Evolutionary conservation across 2,329 filamentous ascomycete genomes (phyloP).

Genomic region (Alternaria ethzedia): DNA sequence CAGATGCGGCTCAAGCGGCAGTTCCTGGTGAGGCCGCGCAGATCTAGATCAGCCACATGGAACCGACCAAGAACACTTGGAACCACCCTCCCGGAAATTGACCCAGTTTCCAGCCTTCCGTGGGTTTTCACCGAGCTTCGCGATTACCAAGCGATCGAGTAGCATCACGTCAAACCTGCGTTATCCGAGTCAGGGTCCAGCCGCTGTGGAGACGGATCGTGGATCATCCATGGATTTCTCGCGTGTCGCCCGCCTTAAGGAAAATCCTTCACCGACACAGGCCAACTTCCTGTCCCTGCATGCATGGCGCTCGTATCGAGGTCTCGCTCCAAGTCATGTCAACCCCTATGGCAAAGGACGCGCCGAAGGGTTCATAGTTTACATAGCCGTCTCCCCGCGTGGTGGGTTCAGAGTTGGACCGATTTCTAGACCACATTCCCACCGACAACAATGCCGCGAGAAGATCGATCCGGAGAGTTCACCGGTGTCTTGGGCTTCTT

Average conservation of each 20-base stretch:
- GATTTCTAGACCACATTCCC: not conserved
- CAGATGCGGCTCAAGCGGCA: not conserved
- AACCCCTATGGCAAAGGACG: slow-evolving; percentile 1
- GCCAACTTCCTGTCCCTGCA: not conserved
- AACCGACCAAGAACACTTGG: not conserved
- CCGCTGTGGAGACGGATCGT: not conserved
- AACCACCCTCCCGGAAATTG: not conserved
- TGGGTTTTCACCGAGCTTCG: not conserved
- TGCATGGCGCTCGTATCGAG: not conserved
- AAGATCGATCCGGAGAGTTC: slow-evolving; percentile 22
- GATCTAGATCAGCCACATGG: not conserved
- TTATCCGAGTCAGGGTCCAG: not conserved
- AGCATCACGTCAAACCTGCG: not conserved
- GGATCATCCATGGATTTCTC: not conserved
- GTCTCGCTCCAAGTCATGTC: not conserved
- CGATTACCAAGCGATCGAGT: not conserved
- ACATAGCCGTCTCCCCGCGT: not conserved
- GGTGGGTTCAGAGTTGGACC: not conserved
- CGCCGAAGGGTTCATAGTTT: not conserved
- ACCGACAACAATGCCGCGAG: slow-evolving; percentile 13
- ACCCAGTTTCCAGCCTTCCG: not conserved
- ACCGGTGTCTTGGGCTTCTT: slow-evolving; percentile 24
- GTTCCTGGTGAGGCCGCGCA: not conserved
- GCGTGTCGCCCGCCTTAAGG: not conserved
- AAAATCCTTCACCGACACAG: not conserved